These are phyloP conservation scores for Podospora australis DNA, from an alignment of 495 filamentous ascomycete species.

Conservation along the genomic window DNA sequence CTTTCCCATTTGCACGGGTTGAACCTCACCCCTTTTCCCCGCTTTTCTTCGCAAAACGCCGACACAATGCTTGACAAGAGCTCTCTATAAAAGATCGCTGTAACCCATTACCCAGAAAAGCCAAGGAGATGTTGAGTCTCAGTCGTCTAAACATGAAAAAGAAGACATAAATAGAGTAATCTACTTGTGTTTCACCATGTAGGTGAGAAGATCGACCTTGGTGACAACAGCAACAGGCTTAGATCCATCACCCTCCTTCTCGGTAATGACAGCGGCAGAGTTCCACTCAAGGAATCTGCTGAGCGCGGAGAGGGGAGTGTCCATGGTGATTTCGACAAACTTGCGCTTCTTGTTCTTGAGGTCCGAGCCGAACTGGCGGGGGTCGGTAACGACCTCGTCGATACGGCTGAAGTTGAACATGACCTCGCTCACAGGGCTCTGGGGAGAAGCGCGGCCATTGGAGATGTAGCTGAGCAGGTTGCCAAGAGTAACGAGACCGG, in stretches of 20 bases:
- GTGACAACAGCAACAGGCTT: conserved; percentile 86
- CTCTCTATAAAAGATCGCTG: background rate
- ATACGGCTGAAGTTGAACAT: conserved; percentile 94
- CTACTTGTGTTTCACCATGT: conserved; percentile 68
- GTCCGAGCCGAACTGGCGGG: conserved; percentile 52
- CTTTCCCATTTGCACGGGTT: conserved; percentile 24
- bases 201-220: conserved; percentile 93
- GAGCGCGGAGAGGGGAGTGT: conserved; percentile 75
- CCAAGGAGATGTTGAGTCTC: conserved; percentile 27
- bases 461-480: conserved; percentile 90
- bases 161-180: background rate
- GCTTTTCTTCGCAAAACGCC: no score
- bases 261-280: conserved; percentile 87
- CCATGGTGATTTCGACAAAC: conserved; percentile 89
- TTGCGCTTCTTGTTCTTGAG: conserved; percentile 48
- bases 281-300: conserved; percentile 97
- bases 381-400: conserved; percentile 81
- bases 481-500: conserved; percentile 87
- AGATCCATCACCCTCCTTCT: conserved; percentile 48
- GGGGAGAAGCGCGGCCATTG: conserved; percentile 64
- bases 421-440: conserved; percentile 71
- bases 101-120: conserved; percentile 4
- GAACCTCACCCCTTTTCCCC: no score
- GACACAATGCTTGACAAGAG: background rate
- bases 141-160: background rate